These are phyloP conservation scores for Oryza rufipogon DNA, from an alignment of 176 grass and related monocot species.

Conservation along the genomic window DNA sequence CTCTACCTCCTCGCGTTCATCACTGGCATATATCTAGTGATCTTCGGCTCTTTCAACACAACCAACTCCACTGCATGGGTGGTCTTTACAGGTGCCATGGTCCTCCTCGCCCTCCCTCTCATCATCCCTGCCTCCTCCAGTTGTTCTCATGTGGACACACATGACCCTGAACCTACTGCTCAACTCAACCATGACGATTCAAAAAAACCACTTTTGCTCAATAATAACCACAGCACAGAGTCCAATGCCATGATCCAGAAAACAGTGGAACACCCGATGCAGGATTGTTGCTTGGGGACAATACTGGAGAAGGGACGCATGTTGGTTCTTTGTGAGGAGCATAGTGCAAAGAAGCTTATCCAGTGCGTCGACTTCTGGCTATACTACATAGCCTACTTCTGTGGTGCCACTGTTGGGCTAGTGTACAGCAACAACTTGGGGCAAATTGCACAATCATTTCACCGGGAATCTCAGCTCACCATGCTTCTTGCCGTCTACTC, in stretches of 20 bases:
- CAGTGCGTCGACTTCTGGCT: slow-evolving; percentile 79
- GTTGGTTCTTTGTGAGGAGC: slow-evolving; percentile 65
- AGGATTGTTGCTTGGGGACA: slow-evolving; percentile 37
- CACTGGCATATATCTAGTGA: slow-evolving; percentile 74
- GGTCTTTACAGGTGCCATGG: slow-evolving; percentile 68
- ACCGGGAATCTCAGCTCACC: slow-evolving; percentile 58
- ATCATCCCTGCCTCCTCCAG: slow-evolving; percentile 58
- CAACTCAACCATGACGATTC: slow-evolving; percentile 34
- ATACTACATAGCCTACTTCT: slow-evolving; percentile 88
- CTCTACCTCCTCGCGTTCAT: slow-evolving; percentile 75
- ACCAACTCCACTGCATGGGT: slow-evolving; percentile 39
- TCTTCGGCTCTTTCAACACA: slow-evolving; percentile 63
- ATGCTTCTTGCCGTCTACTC: slow-evolving; percentile 86
- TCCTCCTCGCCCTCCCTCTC: slow-evolving; percentile 71
- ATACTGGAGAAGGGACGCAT: slow-evolving; percentile 49
- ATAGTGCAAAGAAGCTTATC: slow-evolving; percentile 71
- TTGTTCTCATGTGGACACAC: slow-evolving; percentile 21
- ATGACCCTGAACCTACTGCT: slow-evolving; percentile 26
- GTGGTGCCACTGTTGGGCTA: slow-evolving; percentile 75
- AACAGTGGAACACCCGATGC: slow-evolving; percentile 8
- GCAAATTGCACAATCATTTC: slow-evolving; percentile 80
- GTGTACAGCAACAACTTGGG: slow-evolving; percentile 97
- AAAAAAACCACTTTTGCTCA: slow-evolving; percentile 37
- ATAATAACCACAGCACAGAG: background rate
- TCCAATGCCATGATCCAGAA: slow-evolving; percentile 2